These are phyloP conservation scores for Aspergillus ellipticus DNA, from an alignment of 495 filamentous ascomycete genomes.

Conservation along the genomic window DNA sequence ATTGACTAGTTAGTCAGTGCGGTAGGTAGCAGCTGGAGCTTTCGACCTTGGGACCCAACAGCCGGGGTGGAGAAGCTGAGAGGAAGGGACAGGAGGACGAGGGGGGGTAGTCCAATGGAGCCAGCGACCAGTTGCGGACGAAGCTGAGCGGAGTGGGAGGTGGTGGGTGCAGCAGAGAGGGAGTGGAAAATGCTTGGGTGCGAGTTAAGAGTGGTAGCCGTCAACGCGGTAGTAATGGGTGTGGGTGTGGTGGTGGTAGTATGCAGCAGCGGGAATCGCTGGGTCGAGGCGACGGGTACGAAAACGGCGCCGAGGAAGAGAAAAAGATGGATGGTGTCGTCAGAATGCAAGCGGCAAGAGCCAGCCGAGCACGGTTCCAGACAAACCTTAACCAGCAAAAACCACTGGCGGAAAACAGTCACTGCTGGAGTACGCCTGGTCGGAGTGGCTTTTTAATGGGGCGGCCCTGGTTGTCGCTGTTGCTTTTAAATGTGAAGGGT, in stretches of 20 bases:
- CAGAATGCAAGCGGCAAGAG: constrained; percentile 34
- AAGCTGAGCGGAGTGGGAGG: background rate
- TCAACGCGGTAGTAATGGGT: no score
- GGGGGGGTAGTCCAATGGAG: background rate
- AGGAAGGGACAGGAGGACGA: constrained; percentile 2
- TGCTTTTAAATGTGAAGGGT: background rate
- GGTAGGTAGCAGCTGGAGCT: constrained; percentile 10
- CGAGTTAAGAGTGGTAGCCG: background rate
- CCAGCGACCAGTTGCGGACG: constrained; percentile 2
- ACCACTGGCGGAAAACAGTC: constrained; percentile 10
- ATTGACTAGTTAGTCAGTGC: constrained; percentile 13
- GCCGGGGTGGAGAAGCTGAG: constrained; percentile 12
- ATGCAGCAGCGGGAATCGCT: background rate
- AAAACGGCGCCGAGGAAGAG: constrained; percentile 14
- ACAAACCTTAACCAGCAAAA: constrained; percentile 33
- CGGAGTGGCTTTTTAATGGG: background rate
- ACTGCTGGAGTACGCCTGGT: background rate
- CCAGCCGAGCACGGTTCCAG: constrained; percentile 32
- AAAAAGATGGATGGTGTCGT: constrained; percentile 28
- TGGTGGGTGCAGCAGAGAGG: background rate
- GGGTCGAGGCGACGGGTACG: constrained; percentile 10
- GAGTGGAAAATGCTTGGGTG: background rate
- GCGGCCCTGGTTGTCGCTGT: background rate
- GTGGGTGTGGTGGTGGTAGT: background rate
- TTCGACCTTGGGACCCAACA: constrained; percentile 8